Conservation (phyloP, 768 basidiomycete species). For the Rhodotorula kratochvilovae region DNA sequence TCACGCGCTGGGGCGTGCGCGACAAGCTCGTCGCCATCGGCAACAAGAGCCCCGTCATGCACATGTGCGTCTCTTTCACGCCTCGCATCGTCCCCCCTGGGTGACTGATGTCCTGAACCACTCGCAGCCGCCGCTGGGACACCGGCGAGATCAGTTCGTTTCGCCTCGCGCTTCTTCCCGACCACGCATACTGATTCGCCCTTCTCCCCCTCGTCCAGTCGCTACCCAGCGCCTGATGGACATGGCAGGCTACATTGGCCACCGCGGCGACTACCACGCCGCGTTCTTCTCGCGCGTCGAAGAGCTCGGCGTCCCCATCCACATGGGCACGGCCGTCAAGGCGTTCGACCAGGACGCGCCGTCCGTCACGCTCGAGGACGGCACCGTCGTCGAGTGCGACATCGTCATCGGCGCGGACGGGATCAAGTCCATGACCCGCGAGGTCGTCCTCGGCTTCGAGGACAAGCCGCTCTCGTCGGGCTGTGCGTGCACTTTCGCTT, state of each 20-base stretch:
- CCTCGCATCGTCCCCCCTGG: too few relatives aligned
- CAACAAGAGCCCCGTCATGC: conserved; percentile 27
- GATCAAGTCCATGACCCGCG: conserved; percentile 6
- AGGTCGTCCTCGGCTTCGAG: conserved; percentile 22
- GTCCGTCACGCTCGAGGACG: conserved; percentile 51
- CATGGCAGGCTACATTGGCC: conserved; percentile 34
- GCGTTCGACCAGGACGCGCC: conserved; percentile 47
- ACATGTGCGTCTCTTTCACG: background rate
- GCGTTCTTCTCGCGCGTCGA: conserved; percentile 28
- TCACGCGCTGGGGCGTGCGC: conserved; percentile 21
- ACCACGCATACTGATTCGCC: too few relatives aligned
- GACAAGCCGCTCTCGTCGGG: conserved; percentile 25
- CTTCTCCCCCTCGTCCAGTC: background rate
- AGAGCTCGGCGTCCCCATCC: conserved; percentile 27
- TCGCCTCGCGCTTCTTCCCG: too few relatives aligned
- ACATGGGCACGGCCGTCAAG: conserved; percentile 38
- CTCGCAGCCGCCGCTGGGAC: conserved; percentile 19
- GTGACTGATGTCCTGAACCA: too few relatives aligned
- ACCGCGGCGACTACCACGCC: conserved; percentile 23
- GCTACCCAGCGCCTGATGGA: conserved; percentile 22
- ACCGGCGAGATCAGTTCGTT: conserved; percentile 24
- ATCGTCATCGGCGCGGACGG: conserved; percentile 51
- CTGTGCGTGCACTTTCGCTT: background rate
- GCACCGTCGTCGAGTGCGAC: conserved; percentile 52
- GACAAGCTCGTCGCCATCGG: conserved; percentile 26